Evolutionary conservation across 345 rosid genomes (phyloP), one percentile per base, ranked within the genome.

Genomic region (Adansonia digitata): DNA sequence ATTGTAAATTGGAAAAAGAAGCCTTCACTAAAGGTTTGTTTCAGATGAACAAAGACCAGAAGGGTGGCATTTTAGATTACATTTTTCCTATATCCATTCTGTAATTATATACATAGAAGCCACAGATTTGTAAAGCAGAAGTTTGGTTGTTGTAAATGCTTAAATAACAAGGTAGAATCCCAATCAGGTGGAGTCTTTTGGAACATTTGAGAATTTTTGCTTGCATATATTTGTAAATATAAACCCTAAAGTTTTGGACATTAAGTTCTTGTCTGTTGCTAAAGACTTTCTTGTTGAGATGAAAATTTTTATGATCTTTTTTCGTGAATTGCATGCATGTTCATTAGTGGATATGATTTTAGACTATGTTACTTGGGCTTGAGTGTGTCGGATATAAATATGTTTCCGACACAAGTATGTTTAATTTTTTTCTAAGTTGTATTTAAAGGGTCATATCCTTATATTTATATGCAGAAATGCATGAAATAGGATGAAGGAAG

Each of bases 111-210:
- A n/a, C n/a, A 34, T 37, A 12, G 35, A 18, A 15, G 55, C 55
- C 20, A 51, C 18, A 51, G 66, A 39, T 43, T n/a, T 77, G 78
- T 79, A 73, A 70, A 77, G 62, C 68, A 45, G 59, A 29, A 59
- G 34, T 31, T 56, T 5, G 46, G 60, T 61, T 77, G 80, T 31
- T 31, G 55, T 81, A 75, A 77, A 60, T 68, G 74, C 71, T 24
- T 69, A 40, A 56, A 60, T 39, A 35, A 46, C 5, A 53, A 73
- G 77, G 20, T 67, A 48, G 77, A 42, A 43, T 61, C 49, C 14
- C 5, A 35, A 26, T 48, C 15, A 37, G 55, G 61, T 26, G 37
- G 45, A 5, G 73, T 39, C 57, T 72, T 56, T 65, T n/a, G 5
- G 5, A 5, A 55, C 27, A n/a, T 77, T 31, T 24, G 61, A 57